Conservation (phyloP, 805 yeast species). For the Yarrowia deformans region DNA sequence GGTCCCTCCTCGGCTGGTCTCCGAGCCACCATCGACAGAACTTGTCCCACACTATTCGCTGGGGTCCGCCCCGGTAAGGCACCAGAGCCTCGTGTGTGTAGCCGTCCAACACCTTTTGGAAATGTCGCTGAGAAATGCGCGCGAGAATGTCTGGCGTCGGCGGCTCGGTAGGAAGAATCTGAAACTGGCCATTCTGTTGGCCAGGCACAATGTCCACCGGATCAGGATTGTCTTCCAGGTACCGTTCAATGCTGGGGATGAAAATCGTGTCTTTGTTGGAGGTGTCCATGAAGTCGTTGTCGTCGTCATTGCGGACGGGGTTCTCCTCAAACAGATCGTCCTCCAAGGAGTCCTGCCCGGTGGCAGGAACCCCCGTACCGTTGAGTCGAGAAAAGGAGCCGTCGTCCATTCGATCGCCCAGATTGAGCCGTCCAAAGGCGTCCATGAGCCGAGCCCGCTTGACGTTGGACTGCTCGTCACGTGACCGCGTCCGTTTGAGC, state of each 20-base stretch:
- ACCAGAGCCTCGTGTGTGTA: constrained; percentile 28
- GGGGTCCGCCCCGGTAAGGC: constrained; percentile 22
- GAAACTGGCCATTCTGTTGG: constrained; percentile 18
- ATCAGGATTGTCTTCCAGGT: constrained; percentile 41
- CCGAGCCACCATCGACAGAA: constrained; percentile 24
- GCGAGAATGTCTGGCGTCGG: constrained; percentile 33
- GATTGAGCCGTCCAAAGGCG: constrained; percentile 28
- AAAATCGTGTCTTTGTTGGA: constrained; percentile 43
- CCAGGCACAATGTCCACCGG: constrained; percentile 24
- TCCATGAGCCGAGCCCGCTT: constrained; percentile 15
- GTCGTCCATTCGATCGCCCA: constrained; percentile 23
- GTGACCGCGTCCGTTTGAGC: constrained; percentile 28
- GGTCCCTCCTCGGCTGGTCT: constrained; percentile 4
- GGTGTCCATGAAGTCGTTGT: constrained; percentile 43
- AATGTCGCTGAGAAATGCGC: constrained; percentile 20
- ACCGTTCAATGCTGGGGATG: constrained; percentile 45
- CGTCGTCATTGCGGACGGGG: not conserved
- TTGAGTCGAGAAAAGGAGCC: constrained; percentile 2
- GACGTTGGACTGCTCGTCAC: constrained; percentile 4
- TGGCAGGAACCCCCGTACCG: not conserved
- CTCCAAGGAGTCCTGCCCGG: constrained; percentile 4
- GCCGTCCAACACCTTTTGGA: constrained; percentile 26
- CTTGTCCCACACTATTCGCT: constrained; percentile 25
- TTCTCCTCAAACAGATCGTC: constrained; percentile 18
- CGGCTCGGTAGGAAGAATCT: constrained; percentile 22